phyloP scores from a whole-genome alignment of 2,329 filamentous ascomycete species.

The Pseudofabraea citricarpa region DNA sequence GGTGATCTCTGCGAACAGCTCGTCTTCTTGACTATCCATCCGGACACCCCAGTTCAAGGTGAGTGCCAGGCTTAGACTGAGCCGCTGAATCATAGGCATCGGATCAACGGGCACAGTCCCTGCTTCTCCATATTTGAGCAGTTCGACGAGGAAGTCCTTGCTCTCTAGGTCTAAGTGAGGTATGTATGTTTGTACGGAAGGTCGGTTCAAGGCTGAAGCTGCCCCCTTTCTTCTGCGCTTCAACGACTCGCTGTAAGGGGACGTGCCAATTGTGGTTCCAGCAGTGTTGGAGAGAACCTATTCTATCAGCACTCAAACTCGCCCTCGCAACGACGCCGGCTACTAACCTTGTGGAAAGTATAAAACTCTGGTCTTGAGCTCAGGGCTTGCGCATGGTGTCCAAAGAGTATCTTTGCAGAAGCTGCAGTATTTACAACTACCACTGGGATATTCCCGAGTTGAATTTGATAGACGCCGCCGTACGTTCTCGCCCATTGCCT shows the following conservation, averaged over 20 bases:
- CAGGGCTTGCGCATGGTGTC: constrained; percentile 46
- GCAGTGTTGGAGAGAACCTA: constrained; percentile 60
- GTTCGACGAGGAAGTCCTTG: constrained; percentile 56
- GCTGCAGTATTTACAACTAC: constrained; percentile 51
- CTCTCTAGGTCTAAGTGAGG: constrained; percentile 59
- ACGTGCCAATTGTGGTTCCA: constrained; percentile 64
- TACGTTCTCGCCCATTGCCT: constrained; percentile 46
- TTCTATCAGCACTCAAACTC: not conserved
- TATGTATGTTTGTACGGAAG: constrained; percentile 58
- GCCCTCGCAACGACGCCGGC: not conserved
- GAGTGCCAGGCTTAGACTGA: constrained; percentile 56
- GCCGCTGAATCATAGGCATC: constrained; percentile 63
- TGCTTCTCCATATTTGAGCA: constrained; percentile 50
- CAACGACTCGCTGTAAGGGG: constrained; percentile 59
- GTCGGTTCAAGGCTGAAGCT: constrained; percentile 60
- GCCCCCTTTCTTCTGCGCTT: constrained; percentile 62
- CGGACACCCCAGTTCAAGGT: constrained; percentile 64
- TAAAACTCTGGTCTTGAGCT: constrained; percentile 53
- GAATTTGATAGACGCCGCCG: constrained; percentile 50
- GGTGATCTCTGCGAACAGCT: constrained; percentile 58
- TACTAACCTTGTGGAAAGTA: constrained; percentile 50
- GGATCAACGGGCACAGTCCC: constrained; percentile 54
- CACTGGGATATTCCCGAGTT: constrained; percentile 51
- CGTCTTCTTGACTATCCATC: constrained; percentile 52
- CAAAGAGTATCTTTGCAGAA: constrained; percentile 45